Evolutionary conservation across 768 basidiomycete species (phyloP).

Genomic region (Boletus barrowsii): DNA sequence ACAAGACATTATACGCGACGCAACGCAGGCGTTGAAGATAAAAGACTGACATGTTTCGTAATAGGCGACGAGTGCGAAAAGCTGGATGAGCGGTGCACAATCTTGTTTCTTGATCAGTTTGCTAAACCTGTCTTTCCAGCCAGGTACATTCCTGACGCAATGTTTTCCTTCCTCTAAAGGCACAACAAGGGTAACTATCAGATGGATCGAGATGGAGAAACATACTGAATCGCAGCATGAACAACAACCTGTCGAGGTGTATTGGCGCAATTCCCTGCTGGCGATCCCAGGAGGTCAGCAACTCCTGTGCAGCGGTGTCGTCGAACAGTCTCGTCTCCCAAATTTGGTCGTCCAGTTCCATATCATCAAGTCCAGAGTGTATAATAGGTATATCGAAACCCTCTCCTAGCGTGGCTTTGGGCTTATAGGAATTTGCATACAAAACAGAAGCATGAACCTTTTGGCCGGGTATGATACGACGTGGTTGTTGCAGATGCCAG

Average conservation of each 20-base stretch:
- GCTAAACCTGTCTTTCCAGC: constrained; percentile 12
- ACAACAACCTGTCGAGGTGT: constrained; percentile 7
- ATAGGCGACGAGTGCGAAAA: constrained; percentile 22
- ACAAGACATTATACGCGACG: neutral
- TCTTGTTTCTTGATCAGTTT: constrained; percentile 8
- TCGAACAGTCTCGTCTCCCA: constrained; percentile 26
- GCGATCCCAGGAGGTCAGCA: constrained; percentile 8
- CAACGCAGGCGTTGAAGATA: neutral
- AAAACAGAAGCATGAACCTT: constrained; percentile 27
- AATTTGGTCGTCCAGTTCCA: constrained; percentile 2
- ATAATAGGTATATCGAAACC: constrained; percentile 22
- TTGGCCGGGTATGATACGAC: constrained; percentile 28
- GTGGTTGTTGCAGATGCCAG: constrained; percentile 16
- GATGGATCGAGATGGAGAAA: neutral
- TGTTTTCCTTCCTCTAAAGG: constrained; percentile 18
- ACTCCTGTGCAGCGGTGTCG: constrained; percentile 9
- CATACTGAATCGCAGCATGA: constrained; percentile 23
- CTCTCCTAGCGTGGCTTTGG: constrained; percentile 16
- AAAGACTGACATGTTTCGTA: constrained; percentile 17
- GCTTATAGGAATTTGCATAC: constrained; percentile 20
- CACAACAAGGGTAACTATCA: neutral
- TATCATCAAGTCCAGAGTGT: neutral
- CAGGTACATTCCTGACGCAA: constrained; percentile 14
- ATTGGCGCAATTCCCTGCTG: constrained; percentile 7
- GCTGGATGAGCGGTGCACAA: constrained; percentile 17